Evolutionary conservation across 179 eudicot genomes (phyloP).

Genomic region (Silene noctiflora): DNA sequence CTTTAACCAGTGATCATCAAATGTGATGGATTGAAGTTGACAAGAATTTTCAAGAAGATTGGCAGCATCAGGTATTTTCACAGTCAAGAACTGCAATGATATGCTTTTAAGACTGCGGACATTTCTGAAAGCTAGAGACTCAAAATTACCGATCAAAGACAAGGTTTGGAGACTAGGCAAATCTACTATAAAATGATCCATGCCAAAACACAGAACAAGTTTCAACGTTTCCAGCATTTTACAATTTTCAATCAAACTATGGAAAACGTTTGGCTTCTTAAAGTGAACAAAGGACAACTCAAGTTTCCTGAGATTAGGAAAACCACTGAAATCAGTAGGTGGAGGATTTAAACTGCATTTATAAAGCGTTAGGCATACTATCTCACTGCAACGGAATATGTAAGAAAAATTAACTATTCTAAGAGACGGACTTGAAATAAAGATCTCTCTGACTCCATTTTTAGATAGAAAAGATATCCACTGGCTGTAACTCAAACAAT

Average conservation of each 20-base stretch:
- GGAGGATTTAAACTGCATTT: background rate
- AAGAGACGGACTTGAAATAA: too few species aligned
- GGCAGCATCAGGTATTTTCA: background rate
- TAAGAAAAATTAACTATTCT: background rate
- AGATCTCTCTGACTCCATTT: background rate
- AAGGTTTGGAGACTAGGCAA: too few species aligned
- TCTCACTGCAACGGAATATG: background rate
- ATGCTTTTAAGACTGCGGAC: too few species aligned
- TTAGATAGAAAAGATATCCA: background rate
- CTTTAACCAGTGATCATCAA: background rate
- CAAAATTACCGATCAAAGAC: too few species aligned
- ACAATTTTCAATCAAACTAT: background rate
- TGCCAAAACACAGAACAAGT: background rate
- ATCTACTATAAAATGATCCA: background rate
- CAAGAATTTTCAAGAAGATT: background rate
- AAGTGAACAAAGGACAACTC: background rate
- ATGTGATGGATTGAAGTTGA: background rate
- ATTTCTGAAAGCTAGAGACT: too few species aligned
- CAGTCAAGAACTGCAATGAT: too few species aligned
- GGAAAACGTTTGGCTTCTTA: background rate
- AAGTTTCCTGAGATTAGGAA: constrained; percentile 1
- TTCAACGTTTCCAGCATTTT: background rate
- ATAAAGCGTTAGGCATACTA: background rate
- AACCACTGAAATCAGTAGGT: constrained; percentile 10
- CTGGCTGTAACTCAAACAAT: background rate